Base-by-base conservation (phyloP, 495 filamentous ascomycete species). In the Amorphotheca resinae region DNA sequence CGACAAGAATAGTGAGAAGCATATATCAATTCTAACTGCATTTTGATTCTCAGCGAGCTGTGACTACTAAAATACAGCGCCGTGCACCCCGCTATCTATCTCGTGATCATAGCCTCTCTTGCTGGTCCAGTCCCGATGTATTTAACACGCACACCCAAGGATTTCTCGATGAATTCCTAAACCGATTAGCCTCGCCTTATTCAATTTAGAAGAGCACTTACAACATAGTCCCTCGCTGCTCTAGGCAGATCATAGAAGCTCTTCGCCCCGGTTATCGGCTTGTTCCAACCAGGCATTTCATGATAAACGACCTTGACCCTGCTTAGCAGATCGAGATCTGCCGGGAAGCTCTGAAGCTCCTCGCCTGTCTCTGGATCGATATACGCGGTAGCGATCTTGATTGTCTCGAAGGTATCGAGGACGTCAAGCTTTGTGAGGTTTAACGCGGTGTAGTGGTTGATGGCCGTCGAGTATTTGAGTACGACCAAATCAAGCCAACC, bases 371-470 rank as follows among this genome's bases (percentile, higher is more conserved):
- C 54, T 42, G 69, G 64, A 55, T 72, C 57, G 17, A 60, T 66
- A 68, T 94, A 95, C 2, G 70, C 77, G 14, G 79, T 70, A 4
- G 76, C 86, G 32, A 93, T 73, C 66, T 84, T 77, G 64, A 95
- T 77, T 56, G 6, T 37, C 7, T 22, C 18, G 59, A 94, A 86
- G 33, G 74, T 77, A 57, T 94, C 87, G 9, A 95, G 73, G 15
- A 95, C 70, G 58, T 93, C 85, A 43, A 93, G 79, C 59, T 88
- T 95, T 46, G 87, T 95, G 28, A 95, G 64, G 69, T 94, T 93
- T 35, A 93, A 62, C 9, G 32, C 16, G 11, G 11, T 14, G 43
- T 44, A 48, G 15, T 38, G 38, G 23, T 53, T 53, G 2, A 54
- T 25, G 1, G 67, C 64, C 8, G 77, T 82, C 64, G 86, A 84